phyloP scores from a whole-genome alignment of 768 basidiomycete genomes.

The Phanerodontia chrysosporium region DNA sequence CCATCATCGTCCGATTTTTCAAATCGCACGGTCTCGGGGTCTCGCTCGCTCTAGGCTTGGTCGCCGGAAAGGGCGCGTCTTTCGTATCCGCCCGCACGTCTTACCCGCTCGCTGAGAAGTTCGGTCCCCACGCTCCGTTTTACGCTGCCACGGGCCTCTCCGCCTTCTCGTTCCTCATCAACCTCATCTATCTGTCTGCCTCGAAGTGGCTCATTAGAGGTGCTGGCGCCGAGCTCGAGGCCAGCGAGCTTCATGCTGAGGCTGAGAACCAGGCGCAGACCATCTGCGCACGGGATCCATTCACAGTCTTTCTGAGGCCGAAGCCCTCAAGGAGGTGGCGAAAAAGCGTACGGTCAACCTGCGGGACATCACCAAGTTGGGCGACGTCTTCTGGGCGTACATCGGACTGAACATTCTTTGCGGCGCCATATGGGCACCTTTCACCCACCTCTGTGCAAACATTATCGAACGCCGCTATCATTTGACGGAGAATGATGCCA shows the following conservation, averaged over 20 bases:
- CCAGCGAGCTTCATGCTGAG: conserved; percentile 55
- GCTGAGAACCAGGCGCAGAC: conserved; percentile 28
- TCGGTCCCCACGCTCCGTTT: conserved; percentile 71
- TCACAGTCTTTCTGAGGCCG: conserved; percentile 49
- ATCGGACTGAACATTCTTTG: conserved; percentile 73
- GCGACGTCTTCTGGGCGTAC: conserved; percentile 82
- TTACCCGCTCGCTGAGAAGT: conserved; percentile 67
- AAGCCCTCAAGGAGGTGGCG: conserved; percentile 61
- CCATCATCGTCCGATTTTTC: conserved; percentile 82
- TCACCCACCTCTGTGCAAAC: conserved; percentile 72
- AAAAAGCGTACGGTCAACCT: conserved; percentile 61
- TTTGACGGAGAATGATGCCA: conserved; percentile 55
- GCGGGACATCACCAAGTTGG: conserved; percentile 57
- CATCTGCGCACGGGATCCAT: conserved; percentile 30
- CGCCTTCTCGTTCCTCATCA: conserved; percentile 61
- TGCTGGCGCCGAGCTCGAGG: conserved; percentile 61
- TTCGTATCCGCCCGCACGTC: conserved; percentile 73
- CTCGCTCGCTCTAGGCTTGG: conserved; percentile 78
- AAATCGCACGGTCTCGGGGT: conserved; percentile 69
- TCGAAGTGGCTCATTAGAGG: conserved; percentile 63
- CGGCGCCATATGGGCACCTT: conserved; percentile 75
- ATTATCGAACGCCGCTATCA: conserved; percentile 66
- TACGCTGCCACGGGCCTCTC: conserved; percentile 63
- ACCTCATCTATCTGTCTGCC: conserved; percentile 59
- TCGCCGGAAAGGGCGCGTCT: conserved; percentile 75